Percentiles rank a stretch among this genome's conserved stretches.
Evolutionary conservation across 129 eudicot genomes (phyloP).

Genomic region (Artemisia annua): DNA sequence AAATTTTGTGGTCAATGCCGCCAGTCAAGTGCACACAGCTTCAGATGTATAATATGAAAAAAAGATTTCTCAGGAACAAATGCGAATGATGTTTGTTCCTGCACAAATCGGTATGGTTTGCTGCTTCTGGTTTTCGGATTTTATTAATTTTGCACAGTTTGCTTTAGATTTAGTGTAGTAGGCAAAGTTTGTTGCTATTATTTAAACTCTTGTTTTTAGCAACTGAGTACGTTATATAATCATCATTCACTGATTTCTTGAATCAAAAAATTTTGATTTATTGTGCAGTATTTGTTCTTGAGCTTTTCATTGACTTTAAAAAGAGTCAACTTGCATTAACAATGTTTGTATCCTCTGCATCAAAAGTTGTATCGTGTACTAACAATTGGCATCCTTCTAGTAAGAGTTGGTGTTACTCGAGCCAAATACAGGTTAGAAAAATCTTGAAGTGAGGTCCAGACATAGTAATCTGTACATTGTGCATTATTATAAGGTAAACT

Average conservation of each 20-base stretch:
- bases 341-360: conserved; percentile 6
- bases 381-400: neutral
- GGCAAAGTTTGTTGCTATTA: conserved; percentile 28
- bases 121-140: conserved; percentile 29
- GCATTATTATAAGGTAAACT: neutral
- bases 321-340: neutral
- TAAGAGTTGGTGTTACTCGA: neutral
- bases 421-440: neutral
- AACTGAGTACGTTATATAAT: conserved; percentile 25
- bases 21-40: conserved; percentile 17
- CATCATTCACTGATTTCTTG: conserved; percentile 31
- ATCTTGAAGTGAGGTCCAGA: neutral
- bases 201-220: conserved; percentile 30
- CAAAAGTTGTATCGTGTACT: neutral
- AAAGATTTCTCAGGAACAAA: conserved; percentile 25
- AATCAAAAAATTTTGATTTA: conserved; percentile 27
- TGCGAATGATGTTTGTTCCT: conserved; percentile 26
- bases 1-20: conserved; percentile 18
- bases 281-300: conserved; percentile 5
- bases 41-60: conserved; percentile 34
- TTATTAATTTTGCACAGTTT: conserved; percentile 29
- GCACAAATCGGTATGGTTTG: conserved; percentile 24
- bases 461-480: neutral
- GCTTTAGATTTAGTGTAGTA: conserved; percentile 31
- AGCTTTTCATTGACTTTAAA: neutral